Base-by-base conservation (phyloP, 768 basidiomycete genomes). In the Kwoniella pini region DNA sequence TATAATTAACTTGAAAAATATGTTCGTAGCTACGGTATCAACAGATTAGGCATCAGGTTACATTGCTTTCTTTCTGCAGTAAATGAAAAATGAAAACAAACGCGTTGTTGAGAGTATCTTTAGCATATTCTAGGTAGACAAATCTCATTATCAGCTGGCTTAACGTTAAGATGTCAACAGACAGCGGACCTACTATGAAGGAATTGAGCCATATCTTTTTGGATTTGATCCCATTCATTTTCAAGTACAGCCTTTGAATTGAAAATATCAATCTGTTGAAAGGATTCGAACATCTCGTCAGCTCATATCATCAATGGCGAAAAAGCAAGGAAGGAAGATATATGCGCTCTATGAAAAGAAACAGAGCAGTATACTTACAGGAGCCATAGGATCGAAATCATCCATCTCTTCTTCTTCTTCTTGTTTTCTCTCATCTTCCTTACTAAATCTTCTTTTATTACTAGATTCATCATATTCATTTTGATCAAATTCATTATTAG, bases 331-430 rank as follows among this genome's bases (percentile, higher is more conserved):
- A 36, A 36, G 33, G 15, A 36, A 15, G 33, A 36, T 36, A 36
- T 36, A 36, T n/a, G n/a, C n/a, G n/a, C n/a, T n/a, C n/a, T n/a
- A n/a, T n/a, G 33, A 36, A 36, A 15, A 7, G 33, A 36, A 24
- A 24, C 7, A 36, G 15, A 31, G 28, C 21, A 50, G 51, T 7
- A 13, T 40, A 39, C 58, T 54, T 33, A 61, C 69, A 31, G 61
- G 53, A n/a, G 52, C 56, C 39, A 59, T 33, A 12, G 63, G 65
- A 64, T 70, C 69, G 38, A 70, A 70, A n/a, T 64, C 65, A 28
- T 67, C 63, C 24, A 60, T 50, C 40, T 63, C 62, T 26, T 38
- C 48, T 19, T 62, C 38, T 2, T 17, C 46, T 24, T 22, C 30
- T 10, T 55, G 28, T 27, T 51, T 19, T 21, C 27, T 39, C n/a